Base-by-base conservation (phyloP, 306 rosid genomes). In the Gastrolobium bilobum region DNA sequence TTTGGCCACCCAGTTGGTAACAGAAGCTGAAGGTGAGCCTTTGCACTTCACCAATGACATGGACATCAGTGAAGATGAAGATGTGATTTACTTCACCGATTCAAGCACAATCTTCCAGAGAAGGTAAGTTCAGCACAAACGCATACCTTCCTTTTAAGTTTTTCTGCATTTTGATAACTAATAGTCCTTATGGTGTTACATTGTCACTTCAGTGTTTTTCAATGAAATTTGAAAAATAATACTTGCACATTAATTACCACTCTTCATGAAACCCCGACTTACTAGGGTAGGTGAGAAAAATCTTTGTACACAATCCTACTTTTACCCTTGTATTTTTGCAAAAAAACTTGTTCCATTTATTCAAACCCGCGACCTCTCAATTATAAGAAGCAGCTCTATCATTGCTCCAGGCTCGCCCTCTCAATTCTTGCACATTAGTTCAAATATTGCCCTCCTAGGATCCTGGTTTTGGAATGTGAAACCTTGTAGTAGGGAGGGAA, bases 11-110 rank as follows among this genome's bases (percentile, higher is more conserved):
- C 73, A 76, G 33, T 86, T 92, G 68, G 89, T 89, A 20, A 75
- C 89, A 51, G 91, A 92, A 75, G 88, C 86, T 60, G 97, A 92
- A 82, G 98, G 96, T 13, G 86, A 81, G 62, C 91, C 89, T 59
- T 85, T 95, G 7, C 75, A 14, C 77, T 95, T 95, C 83, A 95
- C 99, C 52, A 95, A 92, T 60, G 97, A 90, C 80, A 58, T 92
- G 81, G 98, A 92, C 85, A 88, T 91, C 50, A 94, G 89, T 46
- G 99, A 91, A 52, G 84, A 88, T 15, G 83, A 76, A 77, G 90
- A 87, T 73, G 86, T 83, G 11, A 90, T 92, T 47, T 95, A 92
- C 87, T 92, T 95, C 85, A 88, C 94, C 0, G 99, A 95, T 77
- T 70, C 97, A n/a, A 92, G 94, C 80, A 85, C 81, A 43, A 30